Percentiles rank a stretch among this genome's conserved stretches.
These are phyloP conservation scores for Boletus vermiculosoides DNA, from an alignment of 768 basidiomycete species.

Conservation along the genomic window DNA sequence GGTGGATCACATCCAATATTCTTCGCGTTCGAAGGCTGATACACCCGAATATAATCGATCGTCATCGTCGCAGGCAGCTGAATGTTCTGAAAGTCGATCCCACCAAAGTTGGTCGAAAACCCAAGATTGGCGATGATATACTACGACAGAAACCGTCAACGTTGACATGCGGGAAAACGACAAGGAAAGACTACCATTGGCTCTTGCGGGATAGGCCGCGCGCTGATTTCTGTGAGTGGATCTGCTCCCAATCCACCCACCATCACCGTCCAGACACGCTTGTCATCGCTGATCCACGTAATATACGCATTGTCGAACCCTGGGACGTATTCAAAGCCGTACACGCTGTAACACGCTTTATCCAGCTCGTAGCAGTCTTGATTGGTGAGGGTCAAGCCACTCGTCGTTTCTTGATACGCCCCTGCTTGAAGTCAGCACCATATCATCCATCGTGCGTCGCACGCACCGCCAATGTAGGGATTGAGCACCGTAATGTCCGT, in stretches of 20 bases:
- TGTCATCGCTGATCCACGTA: conserved; percentile 62
- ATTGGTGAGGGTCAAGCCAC: conserved; percentile 34
- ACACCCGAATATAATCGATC: conserved; percentile 83
- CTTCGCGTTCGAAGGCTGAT: conserved; percentile 47
- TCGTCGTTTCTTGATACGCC: conserved; percentile 42
- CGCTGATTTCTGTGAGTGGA: conserved; percentile 47
- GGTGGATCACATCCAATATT: conserved; percentile 70
- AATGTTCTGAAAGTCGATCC: conserved; percentile 56
- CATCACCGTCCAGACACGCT: conserved; percentile 56
- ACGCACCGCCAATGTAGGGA: conserved; percentile 43
- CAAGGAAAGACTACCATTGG: conserved; percentile 49
- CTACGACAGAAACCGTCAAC: conserved; percentile 30
- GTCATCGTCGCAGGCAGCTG: conserved; percentile 59
- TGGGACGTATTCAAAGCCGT: conserved; percentile 55
- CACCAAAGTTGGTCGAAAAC: conserved; percentile 66
- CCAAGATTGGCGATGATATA: conserved; percentile 73
- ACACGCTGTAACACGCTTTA: conserved; percentile 42
- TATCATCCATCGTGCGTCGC: background rate
- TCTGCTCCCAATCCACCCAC: conserved; percentile 51
- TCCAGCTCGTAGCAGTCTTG: conserved; percentile 48
- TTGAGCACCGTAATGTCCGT: conserved; percentile 38
- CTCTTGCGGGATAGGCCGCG: conserved; percentile 63
- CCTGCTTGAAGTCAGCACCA: conserved; percentile 17
- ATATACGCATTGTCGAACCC: conserved; percentile 58
- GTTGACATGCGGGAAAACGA: background rate